Conservation (phyloP, 179 eudicot genomes). For the Dionaea muscipula region DNA sequence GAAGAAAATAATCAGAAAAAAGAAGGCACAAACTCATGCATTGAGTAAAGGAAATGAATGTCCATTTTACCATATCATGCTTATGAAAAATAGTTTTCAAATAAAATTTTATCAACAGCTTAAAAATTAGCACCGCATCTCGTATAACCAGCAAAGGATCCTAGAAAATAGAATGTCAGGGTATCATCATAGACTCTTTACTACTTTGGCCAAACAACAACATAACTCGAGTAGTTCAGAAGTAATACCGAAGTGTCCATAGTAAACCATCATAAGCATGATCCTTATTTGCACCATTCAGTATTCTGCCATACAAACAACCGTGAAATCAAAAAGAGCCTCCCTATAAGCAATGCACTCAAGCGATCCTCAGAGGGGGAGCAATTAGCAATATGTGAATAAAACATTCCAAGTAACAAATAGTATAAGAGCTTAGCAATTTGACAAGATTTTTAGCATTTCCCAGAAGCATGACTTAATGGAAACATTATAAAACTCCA, state of each 20-base stretch:
- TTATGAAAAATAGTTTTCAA: not conserved
- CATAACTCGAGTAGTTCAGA: not conserved
- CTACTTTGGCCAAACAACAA: not conserved
- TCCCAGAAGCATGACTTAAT: no score
- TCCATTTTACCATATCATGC: not conserved
- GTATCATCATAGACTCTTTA: no score
- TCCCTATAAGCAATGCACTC: no score
- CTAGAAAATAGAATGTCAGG: no score
- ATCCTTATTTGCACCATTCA: constrained; percentile 56
- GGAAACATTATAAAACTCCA: no score
- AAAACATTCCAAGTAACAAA: no score
- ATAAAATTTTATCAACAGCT: not conserved
- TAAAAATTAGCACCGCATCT: not conserved
- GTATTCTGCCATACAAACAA: constrained; percentile 34
- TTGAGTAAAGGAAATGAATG: not conserved
- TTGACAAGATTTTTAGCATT: no score
- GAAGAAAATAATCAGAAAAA: not conserved
- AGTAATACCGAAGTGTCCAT: constrained; percentile 76
- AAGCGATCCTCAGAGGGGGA: no score
- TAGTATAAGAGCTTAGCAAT: no score
- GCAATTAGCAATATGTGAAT: no score
- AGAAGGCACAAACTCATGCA: not conserved
- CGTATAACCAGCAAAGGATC: not conserved
- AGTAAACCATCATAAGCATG: constrained; percentile 73
- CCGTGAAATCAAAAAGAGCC: not conserved